Base-by-base conservation (phyloP, 352 stramenopile species). In the Phytophthora fragariaefolia region DNA sequence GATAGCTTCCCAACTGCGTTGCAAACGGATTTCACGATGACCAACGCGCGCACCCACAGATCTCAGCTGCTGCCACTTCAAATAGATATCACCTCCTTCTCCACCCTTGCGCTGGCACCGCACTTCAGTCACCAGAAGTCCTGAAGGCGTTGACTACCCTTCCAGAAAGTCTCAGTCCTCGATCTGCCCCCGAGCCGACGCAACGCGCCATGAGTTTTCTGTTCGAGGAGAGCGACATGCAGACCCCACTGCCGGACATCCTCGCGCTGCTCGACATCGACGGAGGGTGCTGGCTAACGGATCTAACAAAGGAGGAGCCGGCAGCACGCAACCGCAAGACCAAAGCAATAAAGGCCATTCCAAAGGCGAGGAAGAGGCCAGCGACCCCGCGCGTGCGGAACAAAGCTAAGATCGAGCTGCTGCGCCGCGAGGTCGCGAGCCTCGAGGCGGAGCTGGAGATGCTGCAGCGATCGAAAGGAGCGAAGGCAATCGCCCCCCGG, bases 321-420 rank as follows among this genome's bases (percentile, higher is more conserved):
- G 2, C 34, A 42, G 12, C 34, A 4, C 34, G 18, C 6, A 17
- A 20, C 18, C 34, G 22, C 24, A 38, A 46, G 10, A 9, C 28
- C 12, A 58, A 54, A n/a, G 5, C 9, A 8, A 52, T 17, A 18
- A 67, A 38, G 8, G 8, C 28, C 24, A n/a, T 27, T 12, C 36
- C 20, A 26, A 48, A 36, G 26, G 50, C 52, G 20, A 42, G 38
- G 13, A 62, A 50, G 40, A 32, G 43, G 57, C 9, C 40, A 1
- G 13, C 38, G 1, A 65, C 59, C 9, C 66, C 59, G 20, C 59
- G 66, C 0, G 4, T 73, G 9, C 34, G 59, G 28, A 66, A 73
- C 58, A 73, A 73, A 60, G 59, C 22, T 18, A 73, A 69, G 59
- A 69, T 73, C 40, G 66, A 73, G 28, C 59, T 64, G 0, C 5